Percentiles rank a stretch among this genome's conserved stretches.
Conservation (phyloP, 1,284 basidiomycete genomes). For the Psilocybe mexicana region DNA sequence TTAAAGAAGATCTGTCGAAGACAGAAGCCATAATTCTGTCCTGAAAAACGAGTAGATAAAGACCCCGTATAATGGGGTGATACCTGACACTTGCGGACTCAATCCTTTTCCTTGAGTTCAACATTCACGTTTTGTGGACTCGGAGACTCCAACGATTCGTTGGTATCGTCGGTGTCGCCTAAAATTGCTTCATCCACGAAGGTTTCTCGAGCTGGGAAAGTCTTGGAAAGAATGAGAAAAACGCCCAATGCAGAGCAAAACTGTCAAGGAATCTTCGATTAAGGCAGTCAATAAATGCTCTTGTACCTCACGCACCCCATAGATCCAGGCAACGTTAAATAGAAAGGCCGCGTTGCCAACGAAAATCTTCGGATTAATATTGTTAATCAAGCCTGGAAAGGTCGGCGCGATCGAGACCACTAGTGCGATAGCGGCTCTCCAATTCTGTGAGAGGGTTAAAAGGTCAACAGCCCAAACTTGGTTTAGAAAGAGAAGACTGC, state of each 20-base stretch:
- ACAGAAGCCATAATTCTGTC: too few relatives aligned
- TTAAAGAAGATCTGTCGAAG: too few relatives aligned
- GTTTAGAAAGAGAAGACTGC: slow-evolving; percentile 25
- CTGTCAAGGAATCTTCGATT: slow-evolving; percentile 13
- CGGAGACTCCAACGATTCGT: slow-evolving; percentile 10
- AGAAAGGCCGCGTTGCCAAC: slow-evolving; percentile 54
- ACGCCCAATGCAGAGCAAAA: slow-evolving; percentile 36
- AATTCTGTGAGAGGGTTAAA: slow-evolving; percentile 50
- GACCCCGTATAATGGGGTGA: not conserved
- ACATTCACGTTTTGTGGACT: slow-evolving; percentile 7
- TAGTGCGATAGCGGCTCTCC: slow-evolving; percentile 67
- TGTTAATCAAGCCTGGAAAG: slow-evolving; percentile 67
- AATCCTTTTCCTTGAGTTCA: slow-evolving; percentile 10
- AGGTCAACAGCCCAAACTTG: not conserved
- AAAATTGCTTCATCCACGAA: slow-evolving; percentile 50
- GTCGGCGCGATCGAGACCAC: slow-evolving; percentile 63
- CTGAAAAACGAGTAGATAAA: not conserved
- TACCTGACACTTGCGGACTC: not conserved
- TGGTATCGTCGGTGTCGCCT: slow-evolving; percentile 22
- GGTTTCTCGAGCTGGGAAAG: slow-evolving; percentile 62
- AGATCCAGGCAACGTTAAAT: slow-evolving; percentile 71
- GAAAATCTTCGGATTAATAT: slow-evolving; percentile 58
- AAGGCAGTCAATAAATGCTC: not conserved
- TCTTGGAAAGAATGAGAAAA: slow-evolving; percentile 51
- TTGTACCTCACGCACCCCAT: slow-evolving; percentile 50